Base-by-base conservation (phyloP, 1,284 basidiomycete genomes). In the Leccinum subrobustum region DNA sequence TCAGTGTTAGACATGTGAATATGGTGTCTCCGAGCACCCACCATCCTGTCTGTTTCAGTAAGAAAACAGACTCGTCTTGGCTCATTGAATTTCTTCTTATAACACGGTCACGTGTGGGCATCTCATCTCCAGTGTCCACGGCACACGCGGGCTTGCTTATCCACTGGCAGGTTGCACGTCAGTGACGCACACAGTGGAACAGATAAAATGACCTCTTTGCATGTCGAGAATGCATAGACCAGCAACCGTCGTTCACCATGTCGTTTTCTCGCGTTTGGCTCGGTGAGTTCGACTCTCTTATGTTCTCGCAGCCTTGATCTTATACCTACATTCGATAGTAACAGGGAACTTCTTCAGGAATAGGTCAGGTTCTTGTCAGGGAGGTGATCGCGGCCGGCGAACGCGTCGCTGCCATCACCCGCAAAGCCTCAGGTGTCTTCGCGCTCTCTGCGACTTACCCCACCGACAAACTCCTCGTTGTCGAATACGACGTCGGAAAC, bases 271-370 rank as follows among this genome's bases (percentile, higher is more conserved):
- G 70, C 20, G 70, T 69, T 57, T 71, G 68, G 68, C 54, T 71
- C 57, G 58, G 69, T 71, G 58, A 55, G 68, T 64, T 5, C 6
- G 4, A 33, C 4, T 6, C 14, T 12, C 3, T 35, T 27, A 0
- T 0, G 27, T 27, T 27, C 27, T 27, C 3, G 2, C 20, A 11
- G 18, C 20, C 20, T 20, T 25, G 23, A 25, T 25, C 23, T 25
- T 1, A 23, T 23, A 23, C 23, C 23, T 23, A 23, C 23, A 23
- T 29, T 4, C 20, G 6, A 58, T 6, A 68, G 68, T 70, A 31
- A 71, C 68, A 25, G 68, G 68, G 68, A 33, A 71, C 68, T 16
- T 70, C 68, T 1, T 35, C 61, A 1, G 68, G 69, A 12, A 70
- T 69, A 16, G 68, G 68, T 6, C 57, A 65, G 11, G 68, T 64